Evolutionary conservation across 2,329 filamentous ascomycete species (phyloP).

Genomic region (Didymella keratinophila): DNA sequence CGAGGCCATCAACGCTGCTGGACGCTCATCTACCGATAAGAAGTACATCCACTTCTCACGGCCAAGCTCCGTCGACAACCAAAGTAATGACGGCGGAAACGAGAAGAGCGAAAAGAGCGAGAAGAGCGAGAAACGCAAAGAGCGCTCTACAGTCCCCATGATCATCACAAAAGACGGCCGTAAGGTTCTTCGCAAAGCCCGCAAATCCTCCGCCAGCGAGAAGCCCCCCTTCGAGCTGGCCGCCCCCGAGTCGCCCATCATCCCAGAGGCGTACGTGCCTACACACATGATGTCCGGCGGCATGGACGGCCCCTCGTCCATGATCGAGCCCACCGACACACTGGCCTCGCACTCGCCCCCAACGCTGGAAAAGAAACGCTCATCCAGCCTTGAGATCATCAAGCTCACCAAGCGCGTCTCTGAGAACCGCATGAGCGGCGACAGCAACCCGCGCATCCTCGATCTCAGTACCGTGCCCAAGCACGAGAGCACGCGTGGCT

Average conservation of each 20-base stretch:
- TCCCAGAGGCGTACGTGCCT: constrained; percentile 2
- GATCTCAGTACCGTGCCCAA: constrained; percentile 24
- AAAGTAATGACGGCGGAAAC: not conserved
- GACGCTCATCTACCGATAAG: constrained; percentile 7
- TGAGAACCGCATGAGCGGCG: constrained; percentile 15
- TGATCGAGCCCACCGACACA: constrained; percentile 13
- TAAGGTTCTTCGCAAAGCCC: constrained; percentile 10
- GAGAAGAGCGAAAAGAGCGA: not conserved
- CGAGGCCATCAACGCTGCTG: constrained; percentile 13
- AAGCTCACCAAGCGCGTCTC: constrained; percentile 13
- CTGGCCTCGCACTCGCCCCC: constrained; percentile 1
- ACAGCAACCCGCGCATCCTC: constrained; percentile 19
- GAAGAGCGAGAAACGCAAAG: constrained; percentile 2
- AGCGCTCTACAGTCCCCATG: constrained; percentile 11
- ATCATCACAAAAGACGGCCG: constrained; percentile 18
- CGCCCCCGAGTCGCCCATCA: not conserved
- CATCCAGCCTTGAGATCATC: constrained; percentile 33
- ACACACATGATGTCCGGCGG: constrained; percentile 17
- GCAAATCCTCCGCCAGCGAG: not conserved
- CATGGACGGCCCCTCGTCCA: constrained; percentile 6
- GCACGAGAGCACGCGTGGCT: constrained; percentile 1
- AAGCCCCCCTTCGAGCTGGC: not conserved
- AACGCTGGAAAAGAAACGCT: constrained; percentile 2
- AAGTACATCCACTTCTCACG: constrained; percentile 20
- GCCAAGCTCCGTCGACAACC: constrained; percentile 2